Conservation (phyloP, 1,284 basidiomycete species). For the Clitocybe nebularis region DNA sequence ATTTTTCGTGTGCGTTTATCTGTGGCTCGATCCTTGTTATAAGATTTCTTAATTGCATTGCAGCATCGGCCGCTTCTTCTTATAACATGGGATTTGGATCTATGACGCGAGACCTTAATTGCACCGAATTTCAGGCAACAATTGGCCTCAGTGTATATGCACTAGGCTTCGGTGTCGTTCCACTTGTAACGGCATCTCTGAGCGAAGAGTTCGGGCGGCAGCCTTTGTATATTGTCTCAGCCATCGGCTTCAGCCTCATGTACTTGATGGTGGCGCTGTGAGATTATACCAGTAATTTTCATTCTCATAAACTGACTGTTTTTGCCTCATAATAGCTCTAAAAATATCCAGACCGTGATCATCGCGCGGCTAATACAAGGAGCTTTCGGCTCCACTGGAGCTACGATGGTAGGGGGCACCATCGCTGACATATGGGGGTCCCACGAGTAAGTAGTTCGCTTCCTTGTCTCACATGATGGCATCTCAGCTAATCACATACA, state of each 20-base stretch:
- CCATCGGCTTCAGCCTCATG: slow-evolving; percentile 53
- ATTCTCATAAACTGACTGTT: not conserved
- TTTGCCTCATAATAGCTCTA: slow-evolving; percentile 39
- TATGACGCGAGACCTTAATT: slow-evolving; percentile 64
- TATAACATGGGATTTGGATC: slow-evolving; percentile 57
- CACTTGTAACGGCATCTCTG: slow-evolving; percentile 69
- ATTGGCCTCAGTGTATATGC: slow-evolving; percentile 59
- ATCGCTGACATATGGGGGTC: slow-evolving; percentile 69
- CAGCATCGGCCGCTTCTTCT: slow-evolving; percentile 50
- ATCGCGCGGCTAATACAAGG: slow-evolving; percentile 67
- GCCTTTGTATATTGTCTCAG: slow-evolving; percentile 61
- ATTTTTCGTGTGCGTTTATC: slow-evolving; percentile 40
- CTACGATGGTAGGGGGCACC: slow-evolving; percentile 77
- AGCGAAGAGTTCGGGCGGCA: slow-evolving; percentile 77
- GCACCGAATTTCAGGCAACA: slow-evolving; percentile 55
- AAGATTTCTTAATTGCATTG: slow-evolving; percentile 2
- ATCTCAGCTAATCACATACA: not conserved
- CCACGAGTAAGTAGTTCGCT: slow-evolving; percentile 46
- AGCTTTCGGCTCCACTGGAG: slow-evolving; percentile 58
- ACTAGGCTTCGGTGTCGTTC: slow-evolving; percentile 68
- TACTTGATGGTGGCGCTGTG: slow-evolving; percentile 61
- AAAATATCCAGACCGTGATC: slow-evolving; percentile 69
- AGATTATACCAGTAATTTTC: slow-evolving; percentile 22
- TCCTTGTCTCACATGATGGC: not conserved
- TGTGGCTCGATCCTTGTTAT: not conserved